A percentile compares a stretch with the other conserved stretches of the same genome.
These are phyloP conservation scores for Geotrichum klebahnii DNA, from an alignment of 1,139 yeast genomes.

Conservation along the genomic window DNA sequence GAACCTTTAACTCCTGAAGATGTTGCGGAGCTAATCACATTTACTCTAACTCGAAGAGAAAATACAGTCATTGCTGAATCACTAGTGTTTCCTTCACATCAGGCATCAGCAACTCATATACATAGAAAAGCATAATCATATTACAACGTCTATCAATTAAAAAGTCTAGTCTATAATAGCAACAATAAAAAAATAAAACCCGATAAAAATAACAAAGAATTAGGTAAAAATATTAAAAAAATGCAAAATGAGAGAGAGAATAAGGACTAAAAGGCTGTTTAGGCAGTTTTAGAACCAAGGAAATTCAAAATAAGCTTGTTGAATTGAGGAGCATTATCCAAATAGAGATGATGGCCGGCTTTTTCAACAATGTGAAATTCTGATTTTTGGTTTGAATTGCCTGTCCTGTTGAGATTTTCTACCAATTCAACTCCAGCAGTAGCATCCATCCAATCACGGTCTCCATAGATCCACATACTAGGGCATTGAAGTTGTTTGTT, in stretches of 20 bases:
- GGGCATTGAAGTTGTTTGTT: slow-evolving; percentile 42
- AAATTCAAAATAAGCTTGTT: slow-evolving; percentile 44
- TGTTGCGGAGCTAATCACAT: slow-evolving; percentile 76
- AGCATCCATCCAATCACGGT: slow-evolving; percentile 80
- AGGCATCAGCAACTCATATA: slow-evolving; percentile 69
- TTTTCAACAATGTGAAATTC: slow-evolving; percentile 47
- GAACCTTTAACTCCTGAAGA: slow-evolving; percentile 74
- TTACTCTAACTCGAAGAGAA: slow-evolving; percentile 60
- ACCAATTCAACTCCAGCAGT: slow-evolving; percentile 62
- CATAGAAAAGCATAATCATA: slow-evolving; percentile 35
- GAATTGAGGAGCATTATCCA: slow-evolving; percentile 67
- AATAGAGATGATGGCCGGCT: slow-evolving; percentile 76
- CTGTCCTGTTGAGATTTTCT: slow-evolving; percentile 39
- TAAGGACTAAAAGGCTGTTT: too few relatives aligned
- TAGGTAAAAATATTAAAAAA: too few relatives aligned
- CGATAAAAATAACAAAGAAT: too few relatives aligned
- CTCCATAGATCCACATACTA: slow-evolving; percentile 67
- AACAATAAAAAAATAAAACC: background rate
- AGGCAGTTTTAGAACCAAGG: slow-evolving; percentile 16
- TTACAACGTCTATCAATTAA: too few relatives aligned
- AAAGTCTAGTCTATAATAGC: too few relatives aligned
- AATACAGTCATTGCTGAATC: slow-evolving; percentile 79
- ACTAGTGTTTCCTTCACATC: slow-evolving; percentile 70
- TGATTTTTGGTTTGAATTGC: slow-evolving; percentile 31
- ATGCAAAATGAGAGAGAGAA: too few relatives aligned